These are phyloP conservation scores for Boechera retrofracta DNA, from an alignment of 345 rosid species.

Conservation along the genomic window DNA sequence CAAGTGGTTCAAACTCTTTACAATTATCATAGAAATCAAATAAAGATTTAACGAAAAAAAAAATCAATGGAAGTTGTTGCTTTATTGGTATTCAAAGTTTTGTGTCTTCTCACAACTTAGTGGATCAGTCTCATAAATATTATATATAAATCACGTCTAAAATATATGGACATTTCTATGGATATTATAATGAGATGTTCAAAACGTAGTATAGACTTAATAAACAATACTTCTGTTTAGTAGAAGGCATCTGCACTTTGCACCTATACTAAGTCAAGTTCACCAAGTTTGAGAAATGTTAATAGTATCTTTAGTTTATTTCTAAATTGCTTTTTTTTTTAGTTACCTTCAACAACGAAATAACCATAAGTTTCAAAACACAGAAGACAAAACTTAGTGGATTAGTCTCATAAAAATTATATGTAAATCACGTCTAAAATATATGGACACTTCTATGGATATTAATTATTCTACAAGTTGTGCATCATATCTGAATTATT, in stretches of 20 bases:
- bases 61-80: neutral
- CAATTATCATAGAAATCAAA: neutral
- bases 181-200: no score
- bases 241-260: no score
- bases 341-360: no score
- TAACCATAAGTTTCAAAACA: no score
- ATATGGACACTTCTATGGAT: constrained; percentile 1
- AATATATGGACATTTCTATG: neutral
- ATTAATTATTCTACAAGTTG: constrained; percentile 21
- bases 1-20: constrained; percentile 11
- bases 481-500: constrained; percentile 19
- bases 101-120: constrained; percentile 11
- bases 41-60: no score
- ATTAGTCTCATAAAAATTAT: neutral
- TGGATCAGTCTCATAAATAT: neutral
- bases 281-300: no score
- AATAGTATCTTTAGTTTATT: no score
- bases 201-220: no score
- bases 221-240: no score
- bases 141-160: neutral
- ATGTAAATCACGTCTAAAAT: constrained; percentile 1
- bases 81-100: constrained; percentile 15
- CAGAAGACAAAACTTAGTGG: no score
- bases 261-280: no score
- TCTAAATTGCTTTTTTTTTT: no score